These are phyloP conservation scores for Limnomonas spitsbergensis DNA, from an alignment of 139 green algal species.

Conservation along the genomic window DNA sequence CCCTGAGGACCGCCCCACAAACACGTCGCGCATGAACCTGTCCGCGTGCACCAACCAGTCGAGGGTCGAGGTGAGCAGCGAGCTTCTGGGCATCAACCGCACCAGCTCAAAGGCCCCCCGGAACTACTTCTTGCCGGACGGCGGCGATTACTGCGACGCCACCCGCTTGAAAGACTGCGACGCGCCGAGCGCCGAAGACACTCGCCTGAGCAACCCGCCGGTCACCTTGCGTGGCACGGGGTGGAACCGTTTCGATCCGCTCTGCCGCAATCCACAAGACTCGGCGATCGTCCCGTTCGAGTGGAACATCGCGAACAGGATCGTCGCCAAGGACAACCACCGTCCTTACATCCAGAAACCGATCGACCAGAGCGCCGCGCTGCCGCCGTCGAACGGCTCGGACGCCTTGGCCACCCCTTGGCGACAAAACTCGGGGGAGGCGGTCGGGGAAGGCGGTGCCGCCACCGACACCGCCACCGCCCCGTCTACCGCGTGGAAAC, in stretches of 20 bases:
- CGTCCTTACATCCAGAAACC: background rate
- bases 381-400: background rate
- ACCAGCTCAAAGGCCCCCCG: background rate
- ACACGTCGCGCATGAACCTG: background rate
- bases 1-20: background rate
- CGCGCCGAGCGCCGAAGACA: background rate
- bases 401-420: background rate
- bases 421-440: background rate
- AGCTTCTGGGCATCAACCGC: background rate
- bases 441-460: background rate
- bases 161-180: background rate
- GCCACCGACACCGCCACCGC: background rate
- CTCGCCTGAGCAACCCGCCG: slow-evolving; percentile 11
- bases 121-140: background rate
- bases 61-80: background rate
- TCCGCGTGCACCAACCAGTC: background rate
- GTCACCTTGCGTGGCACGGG: slow-evolving; percentile 2
- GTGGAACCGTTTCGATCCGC: background rate
- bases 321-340: slow-evolving; percentile 13
- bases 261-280: slow-evolving; percentile 7
- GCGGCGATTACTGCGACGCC: background rate
- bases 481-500: background rate
- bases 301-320: slow-evolving; percentile 5
- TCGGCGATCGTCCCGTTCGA: background rate
- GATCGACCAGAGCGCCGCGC: background rate